A percentile compares a stretch with the other conserved stretches of the same genome.
Conservation (phyloP, 257 asterid species). For the Solanum neorickii region DNA sequence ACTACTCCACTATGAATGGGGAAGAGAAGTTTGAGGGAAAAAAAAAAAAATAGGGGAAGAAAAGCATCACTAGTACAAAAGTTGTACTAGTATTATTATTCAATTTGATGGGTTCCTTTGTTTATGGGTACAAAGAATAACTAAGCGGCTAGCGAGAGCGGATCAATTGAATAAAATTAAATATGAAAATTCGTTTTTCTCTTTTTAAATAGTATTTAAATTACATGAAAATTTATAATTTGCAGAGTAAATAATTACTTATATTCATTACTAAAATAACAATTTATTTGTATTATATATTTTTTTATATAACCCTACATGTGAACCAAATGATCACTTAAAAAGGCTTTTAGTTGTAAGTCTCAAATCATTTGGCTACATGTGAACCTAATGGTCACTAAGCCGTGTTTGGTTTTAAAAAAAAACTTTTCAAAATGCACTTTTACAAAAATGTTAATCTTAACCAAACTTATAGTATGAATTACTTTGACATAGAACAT, state of each 20-base stretch:
- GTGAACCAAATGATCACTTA: background rate
- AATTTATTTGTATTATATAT: background rate
- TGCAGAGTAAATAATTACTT: too few species aligned
- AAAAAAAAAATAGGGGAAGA: background rate
- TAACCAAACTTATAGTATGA: background rate
- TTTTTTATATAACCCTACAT: background rate
- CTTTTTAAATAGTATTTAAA: background rate
- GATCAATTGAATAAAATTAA: too few species aligned
- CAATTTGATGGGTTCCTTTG: background rate
- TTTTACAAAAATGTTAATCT: background rate
- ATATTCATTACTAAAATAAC: background rate
- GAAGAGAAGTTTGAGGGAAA: background rate
- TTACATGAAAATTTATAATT: background rate
- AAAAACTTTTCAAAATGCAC: background rate
- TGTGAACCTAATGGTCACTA: background rate
- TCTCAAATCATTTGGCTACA: background rate
- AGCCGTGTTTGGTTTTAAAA: background rate
- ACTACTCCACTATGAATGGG: background rate
- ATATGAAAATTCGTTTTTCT: too few species aligned
- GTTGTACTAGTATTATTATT: background rate
- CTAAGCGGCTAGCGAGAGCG: too few species aligned
- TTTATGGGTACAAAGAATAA: background rate
- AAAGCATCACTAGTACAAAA: background rate
- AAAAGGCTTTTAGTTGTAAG: background rate
- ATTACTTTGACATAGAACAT: background rate